Conservation (phyloP, 805 yeast genomes). For the Blastobotrys chiropterorum region DNA sequence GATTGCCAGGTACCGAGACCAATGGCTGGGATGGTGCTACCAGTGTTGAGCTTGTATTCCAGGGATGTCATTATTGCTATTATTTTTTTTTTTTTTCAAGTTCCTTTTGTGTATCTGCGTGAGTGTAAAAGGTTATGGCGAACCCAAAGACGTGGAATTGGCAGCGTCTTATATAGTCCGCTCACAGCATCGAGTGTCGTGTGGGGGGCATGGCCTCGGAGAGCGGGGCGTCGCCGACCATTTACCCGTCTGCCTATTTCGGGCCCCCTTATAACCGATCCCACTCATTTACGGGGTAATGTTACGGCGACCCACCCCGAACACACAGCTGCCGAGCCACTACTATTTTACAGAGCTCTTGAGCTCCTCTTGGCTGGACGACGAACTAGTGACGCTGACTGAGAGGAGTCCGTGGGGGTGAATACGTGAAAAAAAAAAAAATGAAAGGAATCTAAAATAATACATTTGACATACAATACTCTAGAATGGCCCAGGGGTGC, state of each 20-base stretch:
- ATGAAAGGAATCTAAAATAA: not conserved
- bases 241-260: not conserved
- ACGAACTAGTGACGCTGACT: too few relatives aligned
- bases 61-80: slow-evolving; percentile 1
- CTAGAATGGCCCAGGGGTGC: not conserved
- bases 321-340: too few relatives aligned
- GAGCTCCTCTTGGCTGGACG: too few relatives aligned
- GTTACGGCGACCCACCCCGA: too few relatives aligned
- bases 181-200: not conserved
- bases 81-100: not conserved
- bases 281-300: too few relatives aligned
- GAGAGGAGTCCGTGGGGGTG: too few relatives aligned
- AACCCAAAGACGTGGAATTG: not conserved
- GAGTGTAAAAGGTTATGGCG: not conserved
- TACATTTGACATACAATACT: not conserved
- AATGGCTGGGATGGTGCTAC: slow-evolving; percentile 55
- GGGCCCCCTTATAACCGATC: not conserved
- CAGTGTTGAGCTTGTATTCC: slow-evolving; percentile 42
- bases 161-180: not conserved
- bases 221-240: not conserved
- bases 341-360: too few relatives aligned
- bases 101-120: not conserved
- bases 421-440: too few relatives aligned
- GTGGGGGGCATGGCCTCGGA: not conserved
- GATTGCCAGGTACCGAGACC: slow-evolving; percentile 76